These are phyloP conservation scores for Pilatotrama ljubarskyi DNA, from an alignment of 768 basidiomycete genomes.

Conservation along the genomic window DNA sequence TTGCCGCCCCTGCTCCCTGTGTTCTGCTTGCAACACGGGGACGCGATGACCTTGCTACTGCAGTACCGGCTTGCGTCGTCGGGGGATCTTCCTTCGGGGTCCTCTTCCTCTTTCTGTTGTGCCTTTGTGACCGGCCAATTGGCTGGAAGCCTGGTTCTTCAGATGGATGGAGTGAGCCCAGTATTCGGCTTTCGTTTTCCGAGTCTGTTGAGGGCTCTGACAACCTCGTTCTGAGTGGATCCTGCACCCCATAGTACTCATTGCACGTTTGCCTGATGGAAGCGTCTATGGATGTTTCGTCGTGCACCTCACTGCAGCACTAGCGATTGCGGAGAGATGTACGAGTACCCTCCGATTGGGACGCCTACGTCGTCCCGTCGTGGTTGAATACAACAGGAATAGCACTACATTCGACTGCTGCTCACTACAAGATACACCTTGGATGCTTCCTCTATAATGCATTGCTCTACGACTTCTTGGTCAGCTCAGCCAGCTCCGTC, in stretches of 20 bases:
- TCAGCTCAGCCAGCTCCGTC: slow-evolving; percentile 45
- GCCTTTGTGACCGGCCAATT: slow-evolving; percentile 15
- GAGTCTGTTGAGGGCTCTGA: too few relatives aligned
- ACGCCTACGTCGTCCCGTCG: neutral
- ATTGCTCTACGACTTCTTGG: slow-evolving; percentile 15
- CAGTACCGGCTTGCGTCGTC: slow-evolving; percentile 32
- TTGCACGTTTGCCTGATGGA: too few relatives aligned
- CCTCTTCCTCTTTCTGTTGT: slow-evolving; percentile 11
- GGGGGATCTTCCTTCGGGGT: slow-evolving; percentile 23
- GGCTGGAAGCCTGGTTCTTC: slow-evolving; percentile 7
- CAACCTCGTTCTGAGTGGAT: too few relatives aligned
- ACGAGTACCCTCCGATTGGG: too few relatives aligned
- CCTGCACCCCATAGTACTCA: too few relatives aligned
- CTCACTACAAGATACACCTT: neutral
- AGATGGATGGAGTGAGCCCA: slow-evolving; percentile 6
- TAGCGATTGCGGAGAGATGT: too few relatives aligned
- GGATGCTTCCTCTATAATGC: neutral
- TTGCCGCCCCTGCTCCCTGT: slow-evolving; percentile 29
- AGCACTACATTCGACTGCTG: neutral
- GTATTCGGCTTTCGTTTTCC: neutral
- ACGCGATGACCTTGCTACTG: slow-evolving; percentile 31
- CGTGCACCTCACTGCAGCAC: too few relatives aligned
- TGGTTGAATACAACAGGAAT: neutral
- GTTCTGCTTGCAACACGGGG: slow-evolving; percentile 31
- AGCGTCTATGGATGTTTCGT: too few relatives aligned